These are phyloP conservation scores for Picea abies DNA, from an alignment of 83 land plant genomes.

Conservation along the genomic window DNA sequence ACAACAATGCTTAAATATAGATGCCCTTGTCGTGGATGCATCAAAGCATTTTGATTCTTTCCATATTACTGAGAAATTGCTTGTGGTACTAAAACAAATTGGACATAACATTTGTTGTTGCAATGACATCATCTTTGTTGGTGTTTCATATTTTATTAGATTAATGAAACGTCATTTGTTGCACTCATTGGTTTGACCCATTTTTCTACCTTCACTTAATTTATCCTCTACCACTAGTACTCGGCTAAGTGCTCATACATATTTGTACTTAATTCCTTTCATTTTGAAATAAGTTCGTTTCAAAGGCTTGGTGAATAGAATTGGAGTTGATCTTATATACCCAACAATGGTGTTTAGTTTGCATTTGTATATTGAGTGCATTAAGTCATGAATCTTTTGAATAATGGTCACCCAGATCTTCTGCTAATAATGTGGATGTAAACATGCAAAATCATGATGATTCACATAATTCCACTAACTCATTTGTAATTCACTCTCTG, in stretches of 20 bases:
- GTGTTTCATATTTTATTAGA: slow-evolving; percentile 71
- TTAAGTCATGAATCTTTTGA: slow-evolving; percentile 32
- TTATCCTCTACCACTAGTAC: slow-evolving; percentile 22
- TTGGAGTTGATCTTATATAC: slow-evolving; percentile 70
- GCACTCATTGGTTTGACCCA: slow-evolving; percentile 74
- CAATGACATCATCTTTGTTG: slow-evolving; percentile 92
- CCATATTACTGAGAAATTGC: slow-evolving; percentile 45
- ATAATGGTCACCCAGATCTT: slow-evolving; percentile 9
- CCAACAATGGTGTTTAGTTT: slow-evolving; percentile 29
- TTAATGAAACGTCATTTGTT: slow-evolving; percentile 79
- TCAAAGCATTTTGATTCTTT: slow-evolving; percentile 47
- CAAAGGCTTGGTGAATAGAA: slow-evolving; percentile 76
- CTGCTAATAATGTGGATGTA: background rate
- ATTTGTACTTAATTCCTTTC: slow-evolving; percentile 83
- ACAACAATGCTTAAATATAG: too few relatives aligned
- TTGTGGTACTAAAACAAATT: slow-evolving; percentile 77
- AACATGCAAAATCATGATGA: slow-evolving; percentile 12
- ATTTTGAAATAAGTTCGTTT: slow-evolving; percentile 78
- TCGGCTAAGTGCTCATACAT: slow-evolving; percentile 56
- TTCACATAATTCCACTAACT: background rate
- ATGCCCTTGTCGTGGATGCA: slow-evolving; percentile 19
- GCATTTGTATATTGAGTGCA: slow-evolving; percentile 30
- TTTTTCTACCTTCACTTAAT: slow-evolving; percentile 79
- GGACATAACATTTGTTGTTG: slow-evolving; percentile 88
- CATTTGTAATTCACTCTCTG: slow-evolving; percentile 16